These are phyloP conservation scores for Trichoderma virens DNA, from an alignment of 495 filamentous ascomycete genomes.

Conservation along the genomic window DNA sequence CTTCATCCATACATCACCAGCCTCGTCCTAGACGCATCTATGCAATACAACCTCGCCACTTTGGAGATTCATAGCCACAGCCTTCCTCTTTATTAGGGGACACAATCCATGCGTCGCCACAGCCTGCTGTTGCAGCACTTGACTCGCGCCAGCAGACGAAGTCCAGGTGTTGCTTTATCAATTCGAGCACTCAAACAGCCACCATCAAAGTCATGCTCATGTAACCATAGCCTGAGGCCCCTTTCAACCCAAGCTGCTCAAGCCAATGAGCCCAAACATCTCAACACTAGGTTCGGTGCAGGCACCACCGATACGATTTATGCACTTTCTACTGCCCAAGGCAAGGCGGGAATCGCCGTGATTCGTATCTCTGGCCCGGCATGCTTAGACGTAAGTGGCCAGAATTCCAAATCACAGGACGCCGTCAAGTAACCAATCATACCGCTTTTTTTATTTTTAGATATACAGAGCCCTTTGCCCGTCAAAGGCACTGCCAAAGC, in stretches of 20 bases:
- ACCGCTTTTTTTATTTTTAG: constrained; percentile 31
- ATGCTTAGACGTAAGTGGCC: constrained; percentile 54
- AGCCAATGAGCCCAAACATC: neutral
- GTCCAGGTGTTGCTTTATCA: neutral
- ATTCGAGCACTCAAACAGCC: neutral
- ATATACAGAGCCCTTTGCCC: constrained; percentile 76
- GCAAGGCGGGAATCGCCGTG: constrained; percentile 84
- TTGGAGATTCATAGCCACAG: neutral
- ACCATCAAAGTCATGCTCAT: neutral
- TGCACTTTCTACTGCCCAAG: constrained; percentile 80
- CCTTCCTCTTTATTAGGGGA: neutral
- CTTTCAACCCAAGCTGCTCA: neutral
- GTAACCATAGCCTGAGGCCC: neutral
- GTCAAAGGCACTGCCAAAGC: constrained; percentile 49
- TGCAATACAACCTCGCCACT: neutral
- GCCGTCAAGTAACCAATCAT: neutral
- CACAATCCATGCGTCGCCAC: constrained; percentile 3
- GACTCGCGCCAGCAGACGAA: neutral
- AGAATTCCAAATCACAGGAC: neutral
- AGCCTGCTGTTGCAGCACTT: neutral
- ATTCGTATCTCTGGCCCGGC: constrained; percentile 79
- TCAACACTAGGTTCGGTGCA: neutral
- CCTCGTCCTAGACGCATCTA: neutral
- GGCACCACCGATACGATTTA: constrained; percentile 62
- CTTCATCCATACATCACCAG: neutral